Conservation (phyloP, 169 alveolate species). For the Plasmodium ovale region DNA sequence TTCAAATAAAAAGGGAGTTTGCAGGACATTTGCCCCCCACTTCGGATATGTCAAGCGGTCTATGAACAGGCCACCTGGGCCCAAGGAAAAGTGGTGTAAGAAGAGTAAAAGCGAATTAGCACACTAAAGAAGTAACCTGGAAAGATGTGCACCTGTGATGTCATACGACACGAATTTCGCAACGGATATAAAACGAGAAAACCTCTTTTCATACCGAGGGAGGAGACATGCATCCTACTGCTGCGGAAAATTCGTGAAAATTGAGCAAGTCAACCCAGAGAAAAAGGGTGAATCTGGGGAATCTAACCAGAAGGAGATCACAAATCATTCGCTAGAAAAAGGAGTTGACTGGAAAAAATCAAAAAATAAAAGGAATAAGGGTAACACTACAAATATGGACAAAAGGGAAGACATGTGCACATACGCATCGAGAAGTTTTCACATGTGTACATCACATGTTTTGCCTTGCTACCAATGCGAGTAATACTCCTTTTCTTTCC, state of each 20-base stretch:
- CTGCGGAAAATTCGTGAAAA: conserved; percentile 88
- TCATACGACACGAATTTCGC: background rate
- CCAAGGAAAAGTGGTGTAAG: conserved; percentile 93
- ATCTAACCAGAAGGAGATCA: background rate
- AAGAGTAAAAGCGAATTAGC: background rate
- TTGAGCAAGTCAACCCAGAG: conserved; percentile 78
- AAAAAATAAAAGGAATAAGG: conserved; percentile 43
- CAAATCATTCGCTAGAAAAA: conserved; percentile 3
- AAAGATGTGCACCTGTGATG: background rate
- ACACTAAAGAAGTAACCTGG: background rate
- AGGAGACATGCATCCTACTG: conserved; percentile 85
- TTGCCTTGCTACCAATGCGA: background rate
- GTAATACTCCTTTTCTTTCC: too few relatives aligned
- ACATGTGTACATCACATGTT: background rate
- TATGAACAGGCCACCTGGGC: conserved; percentile 93
- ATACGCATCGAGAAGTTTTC: background rate
- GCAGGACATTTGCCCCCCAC: conserved; percentile 92
- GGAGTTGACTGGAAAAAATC: background rate
- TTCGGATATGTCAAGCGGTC: conserved; percentile 94
- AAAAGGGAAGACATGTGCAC: background rate
- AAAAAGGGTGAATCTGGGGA: conserved; percentile 30
- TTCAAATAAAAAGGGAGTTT: conserved; percentile 87
- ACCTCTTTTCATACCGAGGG: conserved; percentile 57
- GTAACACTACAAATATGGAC: background rate
- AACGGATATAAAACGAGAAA: background rate